Evolutionary conservation across 176 grass and related monocot genomes (phyloP), one percentile per base, ranked within the genome.

Genomic region (Luzula sylvatica): DNA sequence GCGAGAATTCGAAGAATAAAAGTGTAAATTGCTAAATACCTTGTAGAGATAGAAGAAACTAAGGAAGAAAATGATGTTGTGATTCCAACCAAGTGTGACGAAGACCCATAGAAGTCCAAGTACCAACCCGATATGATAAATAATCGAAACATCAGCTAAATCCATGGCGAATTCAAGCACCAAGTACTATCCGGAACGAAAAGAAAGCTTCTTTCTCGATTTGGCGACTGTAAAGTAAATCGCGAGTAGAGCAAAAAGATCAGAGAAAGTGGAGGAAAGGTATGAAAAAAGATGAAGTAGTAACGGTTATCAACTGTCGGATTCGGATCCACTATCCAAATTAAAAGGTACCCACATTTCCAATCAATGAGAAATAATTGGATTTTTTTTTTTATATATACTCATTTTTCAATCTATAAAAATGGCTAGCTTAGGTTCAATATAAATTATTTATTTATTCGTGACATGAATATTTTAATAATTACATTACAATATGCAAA

Each of bases 1-100:
- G 32, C 5, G 25, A 13, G 3, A 12, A 43, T 53, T 56, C 9
- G 15, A 5, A 45, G 22, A 57, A 50, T 1, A 28, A 19, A 67
- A 28, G 2, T 23, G n/a, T 26, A 47, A 46, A 20, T 3, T 26
- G 6, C 11, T 11, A 29, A 55, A 60, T 78, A 82, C 87, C 87
- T 82, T 79, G 82, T 67, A 94, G 16, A 94, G 82, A 72, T 94
- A 86, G 47, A 87, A 55, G 53, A 94, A 86, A 49, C 82, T 79
- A 42, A 87, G 24, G 74, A 94, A 70, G 82, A 82, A 94, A 58
- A 94, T 52, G 12, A 73, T 0, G 53, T 72, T 81, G 61, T 75
- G 66, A 64, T 26, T 30, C 21, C 38, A 70, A 5, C 82, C 87
- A 26, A 82, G 2, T 65, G 72, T 54, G 17, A 51, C 74, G 20